Evolutionary conservation across 495 filamentous ascomycete species (phyloP).

Genomic region (Neurospora intermedia): DNA sequence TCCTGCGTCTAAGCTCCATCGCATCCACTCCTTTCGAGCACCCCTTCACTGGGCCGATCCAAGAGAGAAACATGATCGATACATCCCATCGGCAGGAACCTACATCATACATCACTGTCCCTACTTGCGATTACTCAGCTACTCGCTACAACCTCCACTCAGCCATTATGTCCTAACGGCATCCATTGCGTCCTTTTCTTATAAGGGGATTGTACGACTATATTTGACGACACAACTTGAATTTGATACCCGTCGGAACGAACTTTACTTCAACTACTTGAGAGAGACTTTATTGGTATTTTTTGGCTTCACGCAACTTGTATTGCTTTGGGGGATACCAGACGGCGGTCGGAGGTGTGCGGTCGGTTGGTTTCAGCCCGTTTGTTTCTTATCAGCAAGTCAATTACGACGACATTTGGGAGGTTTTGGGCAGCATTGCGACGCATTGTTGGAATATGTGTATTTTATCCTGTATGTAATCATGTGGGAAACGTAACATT

Average conservation of each 20-base stretch:
- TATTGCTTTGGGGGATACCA: not conserved
- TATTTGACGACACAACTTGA: not conserved
- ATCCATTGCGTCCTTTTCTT: not conserved
- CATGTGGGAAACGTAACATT: not conserved
- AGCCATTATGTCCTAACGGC: not conserved
- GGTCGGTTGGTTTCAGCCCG: not conserved
- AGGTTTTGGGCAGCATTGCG: not conserved
- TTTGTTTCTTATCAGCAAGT: not conserved
- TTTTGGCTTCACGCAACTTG: not conserved
- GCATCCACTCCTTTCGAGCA: not conserved
- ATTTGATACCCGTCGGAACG: not conserved
- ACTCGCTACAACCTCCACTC: not conserved
- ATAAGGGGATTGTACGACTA: not conserved
- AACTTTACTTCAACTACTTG: not conserved
- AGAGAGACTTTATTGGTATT: too few species aligned
- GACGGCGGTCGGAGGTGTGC: not conserved
- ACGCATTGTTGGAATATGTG: not conserved
- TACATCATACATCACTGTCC: not conserved
- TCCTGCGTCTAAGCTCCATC: conserved; percentile 25
- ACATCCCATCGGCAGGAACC: not conserved
- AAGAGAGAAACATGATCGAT: not conserved
- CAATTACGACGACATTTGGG: not conserved
- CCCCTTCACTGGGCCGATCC: not conserved
- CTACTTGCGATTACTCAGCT: not conserved
- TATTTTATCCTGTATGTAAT: not conserved